These are phyloP conservation scores for Geosmithia flava DNA, from an alignment of 2,329 filamentous ascomycete species.

Conservation along the genomic window DNA sequence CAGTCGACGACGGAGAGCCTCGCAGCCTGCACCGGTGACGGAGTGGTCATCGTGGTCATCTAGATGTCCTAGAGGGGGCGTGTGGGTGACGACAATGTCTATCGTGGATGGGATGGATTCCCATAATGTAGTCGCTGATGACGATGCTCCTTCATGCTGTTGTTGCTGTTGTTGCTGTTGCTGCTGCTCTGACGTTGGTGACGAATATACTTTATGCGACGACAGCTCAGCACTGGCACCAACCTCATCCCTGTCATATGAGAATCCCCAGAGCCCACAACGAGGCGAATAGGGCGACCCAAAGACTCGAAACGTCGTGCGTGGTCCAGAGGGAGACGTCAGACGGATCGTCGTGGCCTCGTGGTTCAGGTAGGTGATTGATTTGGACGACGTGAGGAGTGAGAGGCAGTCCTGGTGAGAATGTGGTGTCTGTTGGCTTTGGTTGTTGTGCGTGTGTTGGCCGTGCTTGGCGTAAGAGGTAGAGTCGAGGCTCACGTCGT, in stretches of 20 bases:
- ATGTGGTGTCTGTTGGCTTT: slow-evolving; percentile 30
- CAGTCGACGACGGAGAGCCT: slow-evolving; percentile 41
- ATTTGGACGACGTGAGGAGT: slow-evolving; percentile 38
- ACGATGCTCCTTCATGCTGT: no score
- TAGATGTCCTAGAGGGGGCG: slow-evolving; percentile 47
- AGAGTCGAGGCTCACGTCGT: slow-evolving; percentile 60
- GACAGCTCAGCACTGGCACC: no score
- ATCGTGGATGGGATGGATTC: slow-evolving; percentile 43
- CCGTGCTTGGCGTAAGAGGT: slow-evolving; percentile 45
- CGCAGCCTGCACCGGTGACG: slow-evolving; percentile 39
- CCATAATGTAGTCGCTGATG: slow-evolving; percentile 33
- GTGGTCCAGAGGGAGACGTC: slow-evolving; percentile 37
- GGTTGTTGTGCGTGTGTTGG: slow-evolving; percentile 36
- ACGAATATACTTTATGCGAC: no score
- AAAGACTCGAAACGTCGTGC: slow-evolving; percentile 52
- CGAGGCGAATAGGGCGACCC: slow-evolving; percentile 56
- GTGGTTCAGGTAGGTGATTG: slow-evolving; percentile 55
- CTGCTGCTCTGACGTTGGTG: no score
- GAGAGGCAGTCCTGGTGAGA: slow-evolving; percentile 38
- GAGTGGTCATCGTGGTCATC: slow-evolving; percentile 33
- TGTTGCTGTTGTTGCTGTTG: no score
- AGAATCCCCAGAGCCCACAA: slow-evolving; percentile 52
- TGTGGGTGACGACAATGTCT: slow-evolving; percentile 61
- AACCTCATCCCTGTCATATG: slow-evolving; percentile 28
- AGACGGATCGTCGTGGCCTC: slow-evolving; percentile 40